These are phyloP conservation scores for Crithidia expoeki DNA, from an alignment of 208 protist genomes.

Conservation along the genomic window DNA sequence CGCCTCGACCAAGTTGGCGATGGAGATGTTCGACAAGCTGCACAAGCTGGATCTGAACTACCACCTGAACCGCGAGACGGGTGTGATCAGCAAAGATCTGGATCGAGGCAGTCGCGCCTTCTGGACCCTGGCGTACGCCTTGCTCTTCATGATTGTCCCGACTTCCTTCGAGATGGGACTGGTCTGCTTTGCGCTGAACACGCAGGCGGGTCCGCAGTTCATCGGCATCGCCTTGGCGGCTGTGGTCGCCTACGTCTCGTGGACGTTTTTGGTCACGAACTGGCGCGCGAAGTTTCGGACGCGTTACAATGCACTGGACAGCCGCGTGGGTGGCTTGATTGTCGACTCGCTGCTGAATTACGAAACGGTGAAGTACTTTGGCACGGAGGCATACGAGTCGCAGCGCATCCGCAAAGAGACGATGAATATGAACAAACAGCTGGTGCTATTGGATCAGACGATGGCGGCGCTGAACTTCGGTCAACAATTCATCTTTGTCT, in stretches of 20 bases:
- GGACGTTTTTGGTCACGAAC: constrained; percentile 89
- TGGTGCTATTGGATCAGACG: constrained; percentile 82
- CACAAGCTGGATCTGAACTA: constrained; percentile 88
- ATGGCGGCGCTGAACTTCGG: constrained; percentile 94
- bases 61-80: constrained; percentile 91
- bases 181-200: constrained; percentile 90
- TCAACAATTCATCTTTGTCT: constrained; percentile 93
- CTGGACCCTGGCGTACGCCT: constrained; percentile 83
- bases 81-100: constrained; percentile 89
- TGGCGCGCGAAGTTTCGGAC: constrained; percentile 89
- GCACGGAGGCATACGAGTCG: constrained; percentile 83
- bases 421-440: constrained; percentile 81
- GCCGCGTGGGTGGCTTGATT: constrained; percentile 83
- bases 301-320: constrained; percentile 92
- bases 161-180: constrained; percentile 92
- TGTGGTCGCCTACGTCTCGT: constrained; percentile 85
- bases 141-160: constrained; percentile 94
- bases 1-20: constrained; percentile 81
- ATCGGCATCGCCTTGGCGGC: constrained; percentile 83
- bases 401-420: constrained; percentile 73
- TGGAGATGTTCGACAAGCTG: constrained; percentile 91
- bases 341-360: constrained; percentile 96
- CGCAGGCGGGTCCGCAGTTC: constrained; percentile 82
- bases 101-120: constrained; percentile 93
- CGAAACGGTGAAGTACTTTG: constrained; percentile 96